Evolutionary conservation across 1,284 basidiomycete species (phyloP), one percentile per base, ranked within the genome.

Genomic region (Pseudozyma sp.): DNA sequence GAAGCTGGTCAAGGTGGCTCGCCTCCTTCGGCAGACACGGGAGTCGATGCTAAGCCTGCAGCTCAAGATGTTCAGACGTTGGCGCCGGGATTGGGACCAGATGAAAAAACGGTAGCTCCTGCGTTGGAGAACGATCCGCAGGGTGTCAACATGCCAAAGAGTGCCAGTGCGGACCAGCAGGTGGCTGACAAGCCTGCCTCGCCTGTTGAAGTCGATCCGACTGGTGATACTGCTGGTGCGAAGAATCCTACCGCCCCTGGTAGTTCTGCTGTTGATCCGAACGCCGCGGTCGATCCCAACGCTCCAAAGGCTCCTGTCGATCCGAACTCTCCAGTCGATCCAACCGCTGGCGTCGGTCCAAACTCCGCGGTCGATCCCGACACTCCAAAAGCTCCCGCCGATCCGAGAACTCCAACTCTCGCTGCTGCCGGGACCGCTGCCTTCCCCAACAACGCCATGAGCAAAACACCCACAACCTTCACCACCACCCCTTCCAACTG

Each of bases 111-210:
- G 10, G 67, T 68, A 9, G 52, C 59, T 0, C 60, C 67, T 11
- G 51, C 43, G 0, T 46, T 68, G 30, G 43, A 44, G 13, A 60
- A 56, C 16, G 64, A 67, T 47, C 60, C 60, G 19, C 24, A 45
- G 4, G 19, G 30, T 3, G 54, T 55, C 16, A 44, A 56, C 14
- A 45, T 62, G 50, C 66, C 66, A 16, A 44, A 62, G 35, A 14
- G 24, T 24, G 24, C 24, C 24, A 4, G 24, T 24, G 24, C 24
- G 24, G 24, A 24, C 24, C 24, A 24, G 24, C 24, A 24, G 24
- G 24, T 24, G 24, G 24, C 2, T 24, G 24, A 24, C 24, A 24
- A 24, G 24, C 24, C 24, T 24, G 24, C 24, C 4, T 24, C 4
- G 24, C 24, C 24, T 24, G 24, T 24, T 24, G 24, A 1, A 4